Percentiles rank a stretch among this genome's conserved stretches.
Evolutionary conservation across 768 basidiomycete genomes (phyloP).

Genomic region (Phylloporus sp.): DNA sequence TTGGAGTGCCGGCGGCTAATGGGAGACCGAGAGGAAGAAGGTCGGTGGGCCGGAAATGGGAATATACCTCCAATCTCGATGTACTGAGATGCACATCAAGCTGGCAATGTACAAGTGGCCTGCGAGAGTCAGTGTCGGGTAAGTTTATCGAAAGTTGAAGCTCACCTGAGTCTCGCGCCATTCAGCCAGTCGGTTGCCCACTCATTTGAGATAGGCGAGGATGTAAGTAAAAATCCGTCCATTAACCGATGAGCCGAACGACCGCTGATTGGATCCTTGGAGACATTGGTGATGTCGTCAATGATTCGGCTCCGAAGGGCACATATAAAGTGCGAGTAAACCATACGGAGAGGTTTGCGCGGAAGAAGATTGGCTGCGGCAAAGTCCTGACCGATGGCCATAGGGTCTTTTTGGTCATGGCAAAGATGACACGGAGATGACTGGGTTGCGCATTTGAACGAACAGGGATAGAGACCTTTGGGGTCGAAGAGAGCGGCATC

Average conservation of each 20-base stretch:
- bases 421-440: constrained; percentile 38
- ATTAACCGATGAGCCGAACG: constrained; percentile 47
- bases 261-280: constrained; percentile 27
- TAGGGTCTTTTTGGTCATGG: constrained; percentile 17
- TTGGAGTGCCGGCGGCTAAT: constrained; percentile 56
- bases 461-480: constrained; percentile 50
- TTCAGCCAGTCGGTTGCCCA: constrained; percentile 68
- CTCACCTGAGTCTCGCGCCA: constrained; percentile 44
- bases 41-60: constrained; percentile 52
- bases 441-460: constrained; percentile 39
- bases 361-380: constrained; percentile 41
- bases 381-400: constrained; percentile 19
- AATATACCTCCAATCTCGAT: constrained; percentile 58
- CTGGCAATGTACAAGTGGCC: constrained; percentile 58
- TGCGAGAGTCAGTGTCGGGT: constrained; percentile 24
- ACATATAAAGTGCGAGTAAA: constrained; percentile 48
- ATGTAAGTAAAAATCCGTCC: constrained; percentile 59
- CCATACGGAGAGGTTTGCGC: constrained; percentile 38
- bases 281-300: constrained; percentile 47
- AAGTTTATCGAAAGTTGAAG: constrained; percentile 1
- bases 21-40: constrained; percentile 51
- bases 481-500: constrained; percentile 44
- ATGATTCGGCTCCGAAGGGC: constrained; percentile 52
- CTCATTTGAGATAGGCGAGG: constrained; percentile 40
- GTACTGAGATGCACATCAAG: constrained; percentile 48